A percentile compares a stretch with the other conserved stretches of the same genome.
These are phyloP conservation scores for Phellinidium pouzarii DNA, from an alignment of 1,284 basidiomycete species.

Conservation along the genomic window DNA sequence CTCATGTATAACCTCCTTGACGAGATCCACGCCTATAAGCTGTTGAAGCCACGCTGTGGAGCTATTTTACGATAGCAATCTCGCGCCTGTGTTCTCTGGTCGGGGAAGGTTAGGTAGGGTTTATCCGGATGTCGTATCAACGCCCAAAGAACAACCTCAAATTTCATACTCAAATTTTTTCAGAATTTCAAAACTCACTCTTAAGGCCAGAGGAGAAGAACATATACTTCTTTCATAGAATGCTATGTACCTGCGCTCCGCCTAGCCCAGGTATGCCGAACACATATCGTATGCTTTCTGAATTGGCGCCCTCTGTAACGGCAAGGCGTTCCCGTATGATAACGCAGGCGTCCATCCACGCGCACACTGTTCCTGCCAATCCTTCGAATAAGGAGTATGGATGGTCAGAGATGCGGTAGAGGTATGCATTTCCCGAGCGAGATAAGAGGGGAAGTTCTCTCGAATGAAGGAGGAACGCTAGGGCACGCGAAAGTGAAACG, in stretches of 20 bases:
- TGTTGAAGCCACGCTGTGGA: too few relatives aligned
- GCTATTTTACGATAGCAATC: too few relatives aligned
- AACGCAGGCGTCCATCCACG: conserved; percentile 15
- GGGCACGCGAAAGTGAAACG: conserved; percentile 3
- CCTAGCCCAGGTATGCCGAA: conserved; percentile 14
- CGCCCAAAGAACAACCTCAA: too few relatives aligned
- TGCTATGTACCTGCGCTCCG: background rate
- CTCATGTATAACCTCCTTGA: too few relatives aligned
- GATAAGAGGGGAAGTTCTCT: conserved; percentile 9
- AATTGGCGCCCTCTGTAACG: background rate
- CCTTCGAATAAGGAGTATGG: conserved; percentile 16
- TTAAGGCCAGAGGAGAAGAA: too few relatives aligned
- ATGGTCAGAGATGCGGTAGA: conserved; percentile 12
- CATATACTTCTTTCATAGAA: background rate
- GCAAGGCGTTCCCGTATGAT: conserved; percentile 10
- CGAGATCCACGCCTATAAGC: too few relatives aligned
- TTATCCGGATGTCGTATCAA: too few relatives aligned
- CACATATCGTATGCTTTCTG: background rate
- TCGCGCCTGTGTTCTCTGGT: too few relatives aligned
- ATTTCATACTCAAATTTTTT: too few relatives aligned
- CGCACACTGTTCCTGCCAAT: conserved; percentile 13
- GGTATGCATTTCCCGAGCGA: background rate
- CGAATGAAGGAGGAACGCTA: conserved; percentile 11
- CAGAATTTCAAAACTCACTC: too few relatives aligned
- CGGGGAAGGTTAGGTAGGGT: too few relatives aligned